Evolutionary conservation across 305 asterid genomes (phyloP).

Genomic region (Stenogyne calaminthoides): DNA sequence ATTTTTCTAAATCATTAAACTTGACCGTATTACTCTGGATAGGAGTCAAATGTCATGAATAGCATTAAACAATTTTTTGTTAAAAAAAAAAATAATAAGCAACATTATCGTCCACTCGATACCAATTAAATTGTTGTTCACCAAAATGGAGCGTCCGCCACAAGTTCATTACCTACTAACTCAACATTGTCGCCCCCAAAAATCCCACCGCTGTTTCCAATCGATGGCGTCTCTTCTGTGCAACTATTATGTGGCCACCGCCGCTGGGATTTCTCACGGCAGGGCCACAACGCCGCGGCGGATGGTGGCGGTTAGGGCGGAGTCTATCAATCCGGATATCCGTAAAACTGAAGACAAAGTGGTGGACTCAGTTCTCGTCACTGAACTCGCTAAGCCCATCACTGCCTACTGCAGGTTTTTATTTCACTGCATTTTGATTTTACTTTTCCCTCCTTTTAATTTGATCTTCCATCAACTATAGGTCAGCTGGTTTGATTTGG

Average conservation of each 20-base stretch:
- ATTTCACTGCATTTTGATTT: not conserved
- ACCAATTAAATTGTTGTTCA: no score
- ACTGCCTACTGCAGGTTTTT: constrained; percentile 90
- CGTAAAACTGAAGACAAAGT: constrained; percentile 85
- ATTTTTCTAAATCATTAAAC: no score
- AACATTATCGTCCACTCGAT: no score
- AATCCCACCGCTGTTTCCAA: not conserved
- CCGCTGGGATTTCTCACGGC: constrained; percentile 34
- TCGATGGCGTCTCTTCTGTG: constrained; percentile 52
- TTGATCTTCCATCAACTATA: no score
- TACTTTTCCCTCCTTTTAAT: no score
- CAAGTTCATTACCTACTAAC: constrained; percentile 44
- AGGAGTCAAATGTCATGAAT: no score
- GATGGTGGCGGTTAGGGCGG: constrained; percentile 70
- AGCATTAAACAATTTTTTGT: no score
- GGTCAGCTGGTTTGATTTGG: no score
- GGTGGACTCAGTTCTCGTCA: constrained; percentile 69
- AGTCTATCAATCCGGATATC: constrained; percentile 71
- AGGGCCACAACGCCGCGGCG: constrained; percentile 48
- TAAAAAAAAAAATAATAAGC: no score
- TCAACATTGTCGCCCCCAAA: no score
- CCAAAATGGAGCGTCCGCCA: constrained; percentile 44
- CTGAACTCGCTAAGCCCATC: constrained; percentile 79
- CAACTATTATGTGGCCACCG: constrained; percentile 25
- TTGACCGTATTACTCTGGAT: no score